These are phyloP conservation scores for Phanerochaete carnosa DNA, from an alignment of 768 basidiomycete genomes.

Conservation along the genomic window DNA sequence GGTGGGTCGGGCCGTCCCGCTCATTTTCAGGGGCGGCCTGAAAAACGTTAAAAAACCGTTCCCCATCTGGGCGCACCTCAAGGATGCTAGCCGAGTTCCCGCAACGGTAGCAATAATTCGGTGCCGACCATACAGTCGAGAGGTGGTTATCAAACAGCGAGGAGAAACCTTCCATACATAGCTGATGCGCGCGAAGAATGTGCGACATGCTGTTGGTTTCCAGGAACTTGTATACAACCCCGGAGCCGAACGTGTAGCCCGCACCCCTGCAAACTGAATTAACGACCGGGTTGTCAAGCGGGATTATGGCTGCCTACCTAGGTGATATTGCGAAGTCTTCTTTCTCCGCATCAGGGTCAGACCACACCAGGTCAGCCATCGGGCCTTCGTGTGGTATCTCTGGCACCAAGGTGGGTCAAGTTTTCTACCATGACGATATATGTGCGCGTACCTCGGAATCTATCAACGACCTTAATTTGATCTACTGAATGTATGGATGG, in stretches of 20 bases:
- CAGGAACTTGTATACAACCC: constrained; percentile 96
- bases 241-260: constrained; percentile 97
- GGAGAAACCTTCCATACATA: constrained; percentile 99
- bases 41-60: constrained; percentile 95
- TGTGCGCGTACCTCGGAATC: constrained; percentile 75
- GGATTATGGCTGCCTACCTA: constrained; percentile 50
- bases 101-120: constrained; percentile 98
- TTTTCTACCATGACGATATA: constrained; percentile 5
- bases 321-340: constrained; percentile 99
- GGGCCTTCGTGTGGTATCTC: constrained; percentile 99
- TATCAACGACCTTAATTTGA: constrained; percentile 98
- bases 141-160: constrained; percentile 95
- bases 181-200: constrained; percentile 95
- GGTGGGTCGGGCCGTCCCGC: constrained; percentile 80
- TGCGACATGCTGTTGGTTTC: constrained; percentile 96
- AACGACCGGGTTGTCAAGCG: not conserved
- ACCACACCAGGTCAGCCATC: constrained; percentile 99
- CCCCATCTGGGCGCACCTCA: constrained; percentile 87
- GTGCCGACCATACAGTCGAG: constrained; percentile 97
- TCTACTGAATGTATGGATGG: constrained; percentile 99
- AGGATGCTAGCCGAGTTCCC: constrained; percentile 96
- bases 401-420: constrained; percentile 27
- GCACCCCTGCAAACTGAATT: constrained; percentile 66
- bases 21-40: constrained; percentile 99
- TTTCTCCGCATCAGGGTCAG: constrained; percentile 98